Evolutionary conservation across 345 rosid species (phyloP).

Genomic region (Boechera stricta): DNA sequence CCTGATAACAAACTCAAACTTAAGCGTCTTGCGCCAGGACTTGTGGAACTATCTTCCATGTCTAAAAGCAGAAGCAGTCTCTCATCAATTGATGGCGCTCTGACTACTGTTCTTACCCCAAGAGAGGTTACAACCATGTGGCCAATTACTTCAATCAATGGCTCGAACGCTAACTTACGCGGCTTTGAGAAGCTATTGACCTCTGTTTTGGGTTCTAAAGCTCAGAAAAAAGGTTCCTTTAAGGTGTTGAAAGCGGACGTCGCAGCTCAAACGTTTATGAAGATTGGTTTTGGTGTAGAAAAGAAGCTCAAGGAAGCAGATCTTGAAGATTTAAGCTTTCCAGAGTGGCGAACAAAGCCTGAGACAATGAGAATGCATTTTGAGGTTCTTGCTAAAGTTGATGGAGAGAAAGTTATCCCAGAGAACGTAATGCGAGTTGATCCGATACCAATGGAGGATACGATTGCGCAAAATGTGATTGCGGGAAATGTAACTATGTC

Average conservation of each 20-base stretch:
- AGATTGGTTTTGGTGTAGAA: conserved; percentile 87
- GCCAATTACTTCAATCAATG: conserved; percentile 86
- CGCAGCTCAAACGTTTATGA: conserved; percentile 82
- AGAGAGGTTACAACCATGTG: conserved; percentile 82
- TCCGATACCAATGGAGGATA: conserved; percentile 69
- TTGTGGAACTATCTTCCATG: conserved; percentile 70
- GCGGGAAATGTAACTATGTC: conserved; percentile 66
- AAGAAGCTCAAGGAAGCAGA: conserved; percentile 73
- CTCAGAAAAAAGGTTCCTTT: conserved; percentile 68
- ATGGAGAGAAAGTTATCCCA: conserved; percentile 72
- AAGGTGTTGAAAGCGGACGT: conserved; percentile 79
- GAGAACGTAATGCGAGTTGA: conserved; percentile 74
- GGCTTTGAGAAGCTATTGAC: conserved; percentile 79
- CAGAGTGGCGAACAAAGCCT: conserved; percentile 87
- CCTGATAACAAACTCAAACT: conserved; percentile 74
- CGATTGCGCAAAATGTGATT: conserved; percentile 58
- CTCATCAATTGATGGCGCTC: conserved; percentile 46
- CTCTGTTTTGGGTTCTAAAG: conserved; percentile 83
- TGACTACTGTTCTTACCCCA: conserved; percentile 66
- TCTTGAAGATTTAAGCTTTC: conserved; percentile 49
- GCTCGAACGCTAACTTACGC: conserved; percentile 67
- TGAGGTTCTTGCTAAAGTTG: conserved; percentile 90
- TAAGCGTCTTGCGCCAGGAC: conserved; percentile 90
- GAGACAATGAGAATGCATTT: conserved; percentile 73
- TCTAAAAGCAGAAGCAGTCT: conserved; percentile 51